phyloP scores from a whole-genome alignment of 2,329 filamentous ascomycete species.

The Fusarium brachygibbosum region DNA sequence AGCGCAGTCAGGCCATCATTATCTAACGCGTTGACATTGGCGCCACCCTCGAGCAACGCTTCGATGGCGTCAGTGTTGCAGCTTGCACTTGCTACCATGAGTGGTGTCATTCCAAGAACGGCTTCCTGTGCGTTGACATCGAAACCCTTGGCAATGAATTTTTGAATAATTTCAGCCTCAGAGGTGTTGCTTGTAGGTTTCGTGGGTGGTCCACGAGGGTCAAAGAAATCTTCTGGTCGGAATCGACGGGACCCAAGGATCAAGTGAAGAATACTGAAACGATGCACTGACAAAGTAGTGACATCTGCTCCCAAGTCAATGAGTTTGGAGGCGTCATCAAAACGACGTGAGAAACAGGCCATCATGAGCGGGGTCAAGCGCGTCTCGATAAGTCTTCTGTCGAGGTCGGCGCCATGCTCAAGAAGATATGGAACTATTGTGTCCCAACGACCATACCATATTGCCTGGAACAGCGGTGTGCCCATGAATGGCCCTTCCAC shows the following conservation, averaged over 20 bases:
- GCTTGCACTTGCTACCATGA: slow-evolving; percentile 49
- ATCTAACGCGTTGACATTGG: slow-evolving; percentile 45
- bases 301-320: slow-evolving; percentile 47
- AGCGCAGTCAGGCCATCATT: slow-evolving; percentile 47
- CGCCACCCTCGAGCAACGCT: slow-evolving; percentile 44
- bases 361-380: slow-evolving; percentile 48
- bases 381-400: slow-evolving; percentile 46
- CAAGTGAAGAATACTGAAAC: slow-evolving; percentile 49
- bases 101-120: slow-evolving; percentile 48
- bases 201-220: slow-evolving; percentile 21
- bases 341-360: slow-evolving; percentile 48
- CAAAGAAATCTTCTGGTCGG: slow-evolving; percentile 42
- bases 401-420: slow-evolving; percentile 46
- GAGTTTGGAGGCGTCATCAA: slow-evolving; percentile 47
- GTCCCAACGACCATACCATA: slow-evolving; percentile 48
- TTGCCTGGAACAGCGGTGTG: slow-evolving; percentile 47
- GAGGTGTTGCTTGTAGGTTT: slow-evolving; percentile 28
- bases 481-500: slow-evolving; percentile 48
- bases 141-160: slow-evolving; percentile 46
- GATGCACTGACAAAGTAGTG: slow-evolving; percentile 42
- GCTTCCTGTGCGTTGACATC: slow-evolving; percentile 47
- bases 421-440: slow-evolving; percentile 47
- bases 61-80: slow-evolving; percentile 47
- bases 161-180: slow-evolving; percentile 47
- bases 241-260: slow-evolving; percentile 45